A percentile compares a stretch with the other conserved stretches of the same genome.
phyloP scores from a whole-genome alignment of 768 basidiomycete genomes.

The Lentinula sp. region DNA sequence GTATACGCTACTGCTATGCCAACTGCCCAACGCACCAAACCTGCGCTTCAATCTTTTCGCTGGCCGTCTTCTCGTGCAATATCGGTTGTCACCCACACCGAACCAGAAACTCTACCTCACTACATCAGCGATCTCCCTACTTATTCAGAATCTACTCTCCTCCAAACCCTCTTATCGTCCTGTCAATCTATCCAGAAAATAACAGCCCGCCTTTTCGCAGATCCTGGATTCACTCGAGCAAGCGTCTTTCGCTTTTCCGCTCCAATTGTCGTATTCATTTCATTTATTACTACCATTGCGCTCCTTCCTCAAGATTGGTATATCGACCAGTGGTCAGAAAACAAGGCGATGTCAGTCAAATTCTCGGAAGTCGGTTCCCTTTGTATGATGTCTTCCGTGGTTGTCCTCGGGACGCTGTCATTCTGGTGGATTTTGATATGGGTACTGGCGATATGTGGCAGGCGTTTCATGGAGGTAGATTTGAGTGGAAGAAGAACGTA shows the following conservation, averaged over 20 bases:
- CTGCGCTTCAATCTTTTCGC: not conserved
- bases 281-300: not conserved
- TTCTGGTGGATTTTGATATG: not conserved
- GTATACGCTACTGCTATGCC: not conserved
- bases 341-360: not conserved
- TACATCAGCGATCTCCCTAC: not conserved
- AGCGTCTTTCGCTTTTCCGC: not conserved
- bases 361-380: not conserved
- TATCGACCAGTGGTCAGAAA: no score
- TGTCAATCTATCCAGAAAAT: not conserved
- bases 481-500: not conserved
- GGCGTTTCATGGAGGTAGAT: not conserved
- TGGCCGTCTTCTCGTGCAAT: not conserved
- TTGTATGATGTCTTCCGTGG: not conserved
- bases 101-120: not conserved
- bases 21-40: not conserved
- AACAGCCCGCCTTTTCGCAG: not conserved
- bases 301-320: not conserved
- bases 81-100: not conserved
- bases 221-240: not conserved
- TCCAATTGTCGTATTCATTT: conserved; percentile 1
- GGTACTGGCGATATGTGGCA: not conserved
- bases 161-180: not conserved
- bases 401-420: not conserved
- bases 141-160: not conserved